A percentile compares a stretch with the other conserved stretches of the same genome.
phyloP scores from a whole-genome alignment of 306 rosid genomes.

The Cicer chorassanicum region DNA sequence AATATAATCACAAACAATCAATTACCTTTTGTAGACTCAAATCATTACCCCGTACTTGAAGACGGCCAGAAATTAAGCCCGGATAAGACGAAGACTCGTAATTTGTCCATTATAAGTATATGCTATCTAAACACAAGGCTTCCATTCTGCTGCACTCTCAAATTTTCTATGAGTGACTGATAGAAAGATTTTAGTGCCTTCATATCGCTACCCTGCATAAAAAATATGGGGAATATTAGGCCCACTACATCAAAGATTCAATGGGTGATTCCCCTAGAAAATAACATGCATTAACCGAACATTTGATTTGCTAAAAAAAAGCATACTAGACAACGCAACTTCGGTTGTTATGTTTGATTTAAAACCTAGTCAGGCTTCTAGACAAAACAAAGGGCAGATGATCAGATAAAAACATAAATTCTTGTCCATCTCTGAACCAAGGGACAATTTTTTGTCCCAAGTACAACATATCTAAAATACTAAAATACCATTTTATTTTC shows the following conservation, averaged over 20 bases:
- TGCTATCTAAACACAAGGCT: slow-evolving; percentile 92
- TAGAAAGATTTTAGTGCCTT: slow-evolving; percentile 82
- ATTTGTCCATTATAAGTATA: slow-evolving; percentile 44
- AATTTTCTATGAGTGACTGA: slow-evolving; percentile 78
- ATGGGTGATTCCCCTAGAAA: slow-evolving; percentile 30
- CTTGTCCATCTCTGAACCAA: too few species aligned
- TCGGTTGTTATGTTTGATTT: too few species aligned
- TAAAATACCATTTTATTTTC: too few species aligned
- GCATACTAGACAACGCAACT: too few species aligned
- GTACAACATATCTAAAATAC: too few species aligned
- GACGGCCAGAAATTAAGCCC: slow-evolving; percentile 42
- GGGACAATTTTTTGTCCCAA: too few species aligned
- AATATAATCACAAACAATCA: slow-evolving; percentile 13
- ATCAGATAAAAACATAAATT: too few species aligned
- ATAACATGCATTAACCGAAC: neutral
- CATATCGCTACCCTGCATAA: slow-evolving; percentile 78
- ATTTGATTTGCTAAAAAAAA: too few species aligned
- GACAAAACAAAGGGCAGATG: too few species aligned
- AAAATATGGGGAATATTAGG: slow-evolving; percentile 37
- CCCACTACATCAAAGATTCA: slow-evolving; percentile 5
- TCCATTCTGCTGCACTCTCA: slow-evolving; percentile 84
- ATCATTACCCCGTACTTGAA: slow-evolving; percentile 42
- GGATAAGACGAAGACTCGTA: slow-evolving; percentile 34
- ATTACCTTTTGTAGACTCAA: slow-evolving; percentile 64
- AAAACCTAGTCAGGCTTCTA: too few species aligned